These are phyloP conservation scores for Salicornia ramosissima DNA, from an alignment of 148 eudicot species.

Conservation along the genomic window DNA sequence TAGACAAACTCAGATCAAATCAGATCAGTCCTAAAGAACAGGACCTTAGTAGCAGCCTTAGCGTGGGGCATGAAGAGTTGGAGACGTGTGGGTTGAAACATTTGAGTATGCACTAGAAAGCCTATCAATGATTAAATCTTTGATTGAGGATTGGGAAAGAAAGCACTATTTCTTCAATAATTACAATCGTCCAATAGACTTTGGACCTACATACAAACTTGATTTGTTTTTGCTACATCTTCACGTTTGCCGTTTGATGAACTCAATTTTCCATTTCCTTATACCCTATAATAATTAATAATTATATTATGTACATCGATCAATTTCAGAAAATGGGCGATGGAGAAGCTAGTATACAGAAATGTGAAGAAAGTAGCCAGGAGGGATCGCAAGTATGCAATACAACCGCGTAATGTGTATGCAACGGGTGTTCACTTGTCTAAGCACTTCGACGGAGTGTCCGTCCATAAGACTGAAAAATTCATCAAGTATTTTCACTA, in stretches of 20 bases:
- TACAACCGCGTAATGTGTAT: constrained; percentile 59
- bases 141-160: background rate
- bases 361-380: constrained; percentile 45
- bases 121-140: background rate
- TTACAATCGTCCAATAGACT: background rate
- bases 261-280: too few relatives aligned
- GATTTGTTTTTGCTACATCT: background rate
- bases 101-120: background rate
- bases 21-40: too few relatives aligned
- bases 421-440: constrained; percentile 83
- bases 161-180: background rate
- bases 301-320: background rate
- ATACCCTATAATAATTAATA: too few relatives aligned
- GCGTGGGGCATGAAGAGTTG: background rate
- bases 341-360: constrained; percentile 75
- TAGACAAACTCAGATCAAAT: too few relatives aligned
- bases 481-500: constrained; percentile 61
- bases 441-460: constrained; percentile 45
- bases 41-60: too few relatives aligned
- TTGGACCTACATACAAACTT: background rate
- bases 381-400: constrained; percentile 65
- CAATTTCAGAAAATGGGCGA: constrained; percentile 60
- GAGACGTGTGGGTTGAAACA: background rate
- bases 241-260: background rate
- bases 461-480: constrained; percentile 36